Percentiles rank a stretch among this genome's conserved stretches.
phyloP scores from a whole-genome alignment of 495 filamentous ascomycete species.

The Xylona heveae region DNA sequence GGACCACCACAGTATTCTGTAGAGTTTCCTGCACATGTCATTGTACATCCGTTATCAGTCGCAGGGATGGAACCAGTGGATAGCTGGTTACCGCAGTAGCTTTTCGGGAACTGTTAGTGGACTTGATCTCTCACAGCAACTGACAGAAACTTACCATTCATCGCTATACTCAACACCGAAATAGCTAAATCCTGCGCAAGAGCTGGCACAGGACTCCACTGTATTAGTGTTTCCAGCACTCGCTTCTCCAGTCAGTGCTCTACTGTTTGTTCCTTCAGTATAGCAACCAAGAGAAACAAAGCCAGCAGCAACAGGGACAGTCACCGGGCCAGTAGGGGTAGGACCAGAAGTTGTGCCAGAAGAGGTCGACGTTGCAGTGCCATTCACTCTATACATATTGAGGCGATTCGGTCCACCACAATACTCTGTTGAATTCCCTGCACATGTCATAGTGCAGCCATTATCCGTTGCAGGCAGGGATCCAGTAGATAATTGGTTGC shows the following conservation, averaged over 20 bases:
- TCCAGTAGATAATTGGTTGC: slow-evolving; percentile 7
- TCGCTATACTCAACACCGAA: neutral
- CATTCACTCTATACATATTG: too few species aligned
- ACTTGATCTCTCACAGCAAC: slow-evolving; percentile 9
- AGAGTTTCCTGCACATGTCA: slow-evolving; percentile 16
- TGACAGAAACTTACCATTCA: slow-evolving; percentile 5
- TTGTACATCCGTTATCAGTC: slow-evolving; percentile 12
- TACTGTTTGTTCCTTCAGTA: neutral
- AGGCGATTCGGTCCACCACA: too few species aligned
- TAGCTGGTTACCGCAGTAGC: slow-evolving; percentile 16
- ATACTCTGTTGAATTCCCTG: too few species aligned
- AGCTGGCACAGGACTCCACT: neutral
- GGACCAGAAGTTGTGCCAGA: slow-evolving; percentile 3
- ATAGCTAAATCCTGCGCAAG: slow-evolving; percentile 1
- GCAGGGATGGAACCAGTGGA: slow-evolving; percentile 11
- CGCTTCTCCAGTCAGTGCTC: neutral
- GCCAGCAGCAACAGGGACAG: neutral
- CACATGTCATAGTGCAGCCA: slow-evolving; percentile 16
- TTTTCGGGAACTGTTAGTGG: slow-evolving; percentile 10
- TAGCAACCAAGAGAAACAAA: slow-evolving; percentile 2
- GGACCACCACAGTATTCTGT: slow-evolving; percentile 22
- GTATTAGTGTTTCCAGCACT: neutral
- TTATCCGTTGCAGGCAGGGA: slow-evolving; percentile 1
- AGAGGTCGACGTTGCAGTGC: too few species aligned
- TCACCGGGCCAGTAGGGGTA: neutral